Evolutionary conservation across 169 alveolate genomes (phyloP).

Genomic region (Ichthyophthirius multifiliis): DNA sequence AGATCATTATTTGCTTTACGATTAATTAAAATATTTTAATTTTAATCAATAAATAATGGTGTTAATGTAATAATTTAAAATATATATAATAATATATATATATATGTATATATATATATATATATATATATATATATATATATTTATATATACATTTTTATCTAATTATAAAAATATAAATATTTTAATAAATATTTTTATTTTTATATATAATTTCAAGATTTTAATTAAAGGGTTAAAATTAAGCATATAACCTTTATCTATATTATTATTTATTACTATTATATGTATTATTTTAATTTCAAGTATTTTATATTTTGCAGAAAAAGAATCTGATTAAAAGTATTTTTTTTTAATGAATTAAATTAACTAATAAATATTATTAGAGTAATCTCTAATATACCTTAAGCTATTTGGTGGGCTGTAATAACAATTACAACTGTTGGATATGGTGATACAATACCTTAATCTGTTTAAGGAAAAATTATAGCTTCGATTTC

Average conservation of each 20-base stretch:
- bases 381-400: slow-evolving; percentile 21
- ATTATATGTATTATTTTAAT: slow-evolving; percentile 35
- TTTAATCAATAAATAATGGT: slow-evolving; percentile 9
- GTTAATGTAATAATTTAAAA: background rate
- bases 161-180: too few relatives aligned
- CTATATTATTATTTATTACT: slow-evolving; percentile 18
- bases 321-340: slow-evolving; percentile 6
- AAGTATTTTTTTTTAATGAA: background rate
- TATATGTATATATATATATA: too few relatives aligned
- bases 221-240: slow-evolving; percentile 25
- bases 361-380: too few relatives aligned
- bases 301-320: slow-evolving; percentile 31
- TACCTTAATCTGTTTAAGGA: slow-evolving; percentile 16
- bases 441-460: slow-evolving; percentile 41
- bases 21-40: slow-evolving; percentile 22
- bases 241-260: slow-evolving; percentile 21
- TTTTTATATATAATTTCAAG: background rate
- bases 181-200: too few relatives aligned
- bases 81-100: background rate
- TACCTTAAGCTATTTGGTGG: slow-evolving; percentile 45
- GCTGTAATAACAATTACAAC: slow-evolving; percentile 40
- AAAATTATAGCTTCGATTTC: slow-evolving; percentile 17
- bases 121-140: too few relatives aligned
- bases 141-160: too few relatives aligned
- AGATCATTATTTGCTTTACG: slow-evolving; percentile 25